phyloP scores from a whole-genome alignment of 2,329 filamentous ascomycete species.

The Penicillium sp. region DNA sequence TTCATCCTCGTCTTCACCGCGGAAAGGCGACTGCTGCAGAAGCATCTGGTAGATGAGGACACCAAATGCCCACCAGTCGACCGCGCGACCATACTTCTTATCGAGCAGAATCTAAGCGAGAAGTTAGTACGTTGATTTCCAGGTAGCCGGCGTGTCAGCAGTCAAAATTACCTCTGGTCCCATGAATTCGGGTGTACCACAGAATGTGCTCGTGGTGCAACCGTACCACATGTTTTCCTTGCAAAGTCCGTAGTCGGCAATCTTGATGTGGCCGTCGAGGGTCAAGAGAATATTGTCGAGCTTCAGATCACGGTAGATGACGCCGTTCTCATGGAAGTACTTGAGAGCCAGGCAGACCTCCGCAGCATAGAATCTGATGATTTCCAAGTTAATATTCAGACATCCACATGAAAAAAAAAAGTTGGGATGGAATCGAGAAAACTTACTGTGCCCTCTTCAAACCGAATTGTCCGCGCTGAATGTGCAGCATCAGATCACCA shows the following conservation, averaged over 20 bases:
- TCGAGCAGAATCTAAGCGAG: constrained; percentile 75
- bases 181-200: constrained; percentile 99
- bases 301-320: constrained; percentile 86
- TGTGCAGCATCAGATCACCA: constrained; percentile 98
- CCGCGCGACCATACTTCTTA: constrained; percentile 95
- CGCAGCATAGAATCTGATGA: constrained; percentile 79
- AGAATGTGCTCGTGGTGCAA: constrained; percentile 94
- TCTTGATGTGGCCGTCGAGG: constrained; percentile 95
- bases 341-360: constrained; percentile 96
- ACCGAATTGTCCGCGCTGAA: constrained; percentile 92
- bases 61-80: constrained; percentile 99
- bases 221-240: constrained; percentile 99
- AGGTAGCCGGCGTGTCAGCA: not conserved
- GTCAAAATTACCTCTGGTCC: constrained; percentile 72
- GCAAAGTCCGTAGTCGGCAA: constrained; percentile 96
- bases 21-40: constrained; percentile 96
- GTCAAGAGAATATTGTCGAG: constrained; percentile 88
- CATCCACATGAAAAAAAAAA: not conserved
- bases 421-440: not conserved
- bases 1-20: constrained; percentile 97
- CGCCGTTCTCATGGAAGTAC: constrained; percentile 98
- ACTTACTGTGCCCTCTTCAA: constrained; percentile 91
- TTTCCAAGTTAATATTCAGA: constrained; percentile 16
- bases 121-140: constrained; percentile 20
- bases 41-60: constrained; percentile 99